Evolutionary conservation across 495 filamentous ascomycete genomes (phyloP), one percentile per base, ranked within the genome.

Genomic region (Annulohypoxylon stygium): DNA sequence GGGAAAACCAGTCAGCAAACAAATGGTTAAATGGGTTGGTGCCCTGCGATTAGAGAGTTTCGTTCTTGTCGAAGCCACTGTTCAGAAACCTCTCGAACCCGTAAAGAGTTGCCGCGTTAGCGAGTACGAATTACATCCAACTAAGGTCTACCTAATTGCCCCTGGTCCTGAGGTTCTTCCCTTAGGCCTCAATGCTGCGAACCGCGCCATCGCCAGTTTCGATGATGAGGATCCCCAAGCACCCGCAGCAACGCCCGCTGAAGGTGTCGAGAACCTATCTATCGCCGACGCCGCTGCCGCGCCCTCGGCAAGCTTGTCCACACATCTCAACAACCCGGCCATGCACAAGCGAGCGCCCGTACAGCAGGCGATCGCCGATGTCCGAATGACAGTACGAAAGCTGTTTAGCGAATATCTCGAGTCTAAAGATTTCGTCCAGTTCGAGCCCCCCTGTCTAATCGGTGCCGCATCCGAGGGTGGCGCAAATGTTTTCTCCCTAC

Each of bases 21-120:
- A 95, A 84, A 99, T 99, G 97, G 93, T 97, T 73, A 98, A 98
- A 83, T 99, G 90, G 87, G 88, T 90, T 37, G 89, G 88, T 58
- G 87, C 85, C 50, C 84, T 98, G 75, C 92, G 92, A 78, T 85
- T 90, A 45, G 95, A 98, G 83, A 93, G 91, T 67, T 92, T 93
- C 64, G 91, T 98, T 18, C 81, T 90, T 61, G 90, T 97, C 55
- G 92, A 95, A 67, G 96, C 92, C 61, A 82, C 87, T 12, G 90
- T 98, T 10, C 87, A 94, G 85, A 90, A 92, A 84, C 92, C 94
- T 3, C 84, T 90, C 20, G 93, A 94, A 68, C 90, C 91, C 5
- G 92, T 98, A 73, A 93, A 93, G 77, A 93, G 91, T 61, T 92
- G 92, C 23, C 89, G 87, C 4, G 88, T 98, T 51, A 85, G 86